These are phyloP conservation scores for Hymenoscyphus linearis DNA, from an alignment of 2,329 filamentous ascomycete genomes.

Conservation along the genomic window DNA sequence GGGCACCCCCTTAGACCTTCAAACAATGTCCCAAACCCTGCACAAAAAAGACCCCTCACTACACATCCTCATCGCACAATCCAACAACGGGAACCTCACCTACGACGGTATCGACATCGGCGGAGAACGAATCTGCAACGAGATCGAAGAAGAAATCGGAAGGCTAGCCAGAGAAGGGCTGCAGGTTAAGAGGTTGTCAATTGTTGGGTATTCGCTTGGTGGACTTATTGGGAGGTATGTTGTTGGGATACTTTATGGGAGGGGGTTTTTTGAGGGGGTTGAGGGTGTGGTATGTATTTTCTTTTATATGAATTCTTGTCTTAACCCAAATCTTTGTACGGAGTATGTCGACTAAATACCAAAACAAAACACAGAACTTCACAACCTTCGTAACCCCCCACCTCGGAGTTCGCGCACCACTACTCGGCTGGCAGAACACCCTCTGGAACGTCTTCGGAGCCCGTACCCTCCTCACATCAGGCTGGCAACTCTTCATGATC, in stretches of 20 bases:
- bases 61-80: constrained; percentile 65
- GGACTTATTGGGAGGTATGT: constrained; percentile 83
- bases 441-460: constrained; percentile 82
- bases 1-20: constrained; percentile 73
- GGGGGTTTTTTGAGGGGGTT: constrained; percentile 72
- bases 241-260: constrained; percentile 75
- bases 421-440: constrained; percentile 60
- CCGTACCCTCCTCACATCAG: constrained; percentile 74
- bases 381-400: constrained; percentile 86
- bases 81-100: constrained; percentile 67
- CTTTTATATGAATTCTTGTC: not conserved
- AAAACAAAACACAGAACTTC: constrained; percentile 61
- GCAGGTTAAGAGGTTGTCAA: constrained; percentile 73
- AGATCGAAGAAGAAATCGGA: constrained; percentile 60
- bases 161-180: constrained; percentile 56
- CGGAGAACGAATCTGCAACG: constrained; percentile 60
- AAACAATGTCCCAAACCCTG: constrained; percentile 60
- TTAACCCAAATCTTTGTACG: no score
- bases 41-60: constrained; percentile 56
- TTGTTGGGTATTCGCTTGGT: constrained; percentile 86
- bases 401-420: constrained; percentile 65
- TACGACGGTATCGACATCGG: constrained; percentile 66
- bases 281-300: constrained; percentile 60
- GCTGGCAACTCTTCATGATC: constrained; percentile 80
- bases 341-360: not conserved